A percentile compares a stretch with the other conserved stretches of the same genome.
Evolutionary conservation across 2,329 filamentous ascomycete species (phyloP).

Genomic region (Diaporthe eres): DNA sequence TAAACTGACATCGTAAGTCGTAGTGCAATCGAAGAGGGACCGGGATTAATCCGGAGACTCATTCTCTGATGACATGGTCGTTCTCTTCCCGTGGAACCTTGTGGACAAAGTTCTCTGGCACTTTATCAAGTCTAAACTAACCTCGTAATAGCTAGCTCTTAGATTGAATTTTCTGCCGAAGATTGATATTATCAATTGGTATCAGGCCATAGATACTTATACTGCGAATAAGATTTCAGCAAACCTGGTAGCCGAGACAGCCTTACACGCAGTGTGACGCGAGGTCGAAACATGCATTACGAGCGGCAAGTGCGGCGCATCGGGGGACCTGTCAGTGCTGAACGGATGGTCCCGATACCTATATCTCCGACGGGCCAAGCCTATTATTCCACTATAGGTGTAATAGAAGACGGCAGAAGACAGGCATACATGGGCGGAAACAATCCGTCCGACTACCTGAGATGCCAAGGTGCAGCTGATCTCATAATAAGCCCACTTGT

Average conservation of each 20-base stretch:
- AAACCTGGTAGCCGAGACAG: constrained; percentile 5
- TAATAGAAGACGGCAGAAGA: no score
- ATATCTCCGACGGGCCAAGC: not conserved
- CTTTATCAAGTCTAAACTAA: not conserved
- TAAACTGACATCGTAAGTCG: not conserved
- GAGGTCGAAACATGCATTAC: not conserved
- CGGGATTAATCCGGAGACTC: not conserved
- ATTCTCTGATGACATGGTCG: not conserved
- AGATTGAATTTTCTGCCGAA: not conserved
- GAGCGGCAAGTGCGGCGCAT: not conserved
- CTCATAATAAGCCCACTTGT: not conserved
- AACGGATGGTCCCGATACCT: constrained; percentile 14
- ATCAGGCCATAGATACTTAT: not conserved
- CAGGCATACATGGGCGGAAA: not conserved
- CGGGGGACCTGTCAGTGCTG: not conserved
- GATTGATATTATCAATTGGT: not conserved
- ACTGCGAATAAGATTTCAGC: not conserved
- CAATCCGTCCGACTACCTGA: not conserved
- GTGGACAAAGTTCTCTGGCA: not conserved
- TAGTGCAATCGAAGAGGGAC: not conserved
- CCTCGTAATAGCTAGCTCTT: not conserved
- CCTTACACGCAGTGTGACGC: not conserved
- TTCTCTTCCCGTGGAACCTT: not conserved
- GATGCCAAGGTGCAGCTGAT: not conserved
- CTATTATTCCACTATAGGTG: not conserved